phyloP scores from a whole-genome alignment of 78 protist species.

The Isochrysis galbana region DNA sequence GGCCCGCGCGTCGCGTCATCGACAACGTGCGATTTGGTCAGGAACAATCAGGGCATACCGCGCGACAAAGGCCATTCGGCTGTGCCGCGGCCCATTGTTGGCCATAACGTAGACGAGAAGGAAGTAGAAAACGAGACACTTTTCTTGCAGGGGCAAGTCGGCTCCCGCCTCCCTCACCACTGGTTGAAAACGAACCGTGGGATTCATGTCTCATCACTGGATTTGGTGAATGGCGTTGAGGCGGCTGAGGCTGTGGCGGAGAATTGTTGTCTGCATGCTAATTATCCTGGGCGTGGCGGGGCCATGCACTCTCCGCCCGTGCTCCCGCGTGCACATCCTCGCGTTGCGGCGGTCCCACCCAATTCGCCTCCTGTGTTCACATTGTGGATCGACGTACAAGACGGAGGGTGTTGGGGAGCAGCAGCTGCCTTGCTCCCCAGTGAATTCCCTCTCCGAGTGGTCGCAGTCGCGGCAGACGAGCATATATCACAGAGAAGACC shows the following conservation, averaged over 20 bases:
- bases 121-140: background rate
- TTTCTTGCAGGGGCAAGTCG: too few relatives aligned
- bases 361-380: background rate
- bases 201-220: background rate
- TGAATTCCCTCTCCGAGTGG: background rate
- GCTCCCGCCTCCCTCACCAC: slow-evolving; percentile 3
- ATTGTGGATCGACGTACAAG: background rate
- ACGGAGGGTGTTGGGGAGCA: background rate
- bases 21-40: background rate
- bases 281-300: background rate
- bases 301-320: background rate
- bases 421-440: background rate
- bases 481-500: background rate
- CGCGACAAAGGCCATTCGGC: background rate
- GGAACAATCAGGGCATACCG: background rate
- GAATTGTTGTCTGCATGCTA: background rate
- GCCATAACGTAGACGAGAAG: background rate
- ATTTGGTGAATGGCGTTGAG: too few relatives aligned
- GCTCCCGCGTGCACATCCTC: background rate
- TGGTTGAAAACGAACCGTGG: background rate
- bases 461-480: background rate
- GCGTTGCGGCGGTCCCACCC: background rate
- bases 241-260: too few relatives aligned
- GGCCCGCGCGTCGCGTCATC: background rate
- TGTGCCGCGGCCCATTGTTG: background rate